Evolutionary conservation across 2,329 filamentous ascomycete genomes (phyloP), one percentile per base, ranked within the genome.

Genomic region (Microcera coccophila): DNA sequence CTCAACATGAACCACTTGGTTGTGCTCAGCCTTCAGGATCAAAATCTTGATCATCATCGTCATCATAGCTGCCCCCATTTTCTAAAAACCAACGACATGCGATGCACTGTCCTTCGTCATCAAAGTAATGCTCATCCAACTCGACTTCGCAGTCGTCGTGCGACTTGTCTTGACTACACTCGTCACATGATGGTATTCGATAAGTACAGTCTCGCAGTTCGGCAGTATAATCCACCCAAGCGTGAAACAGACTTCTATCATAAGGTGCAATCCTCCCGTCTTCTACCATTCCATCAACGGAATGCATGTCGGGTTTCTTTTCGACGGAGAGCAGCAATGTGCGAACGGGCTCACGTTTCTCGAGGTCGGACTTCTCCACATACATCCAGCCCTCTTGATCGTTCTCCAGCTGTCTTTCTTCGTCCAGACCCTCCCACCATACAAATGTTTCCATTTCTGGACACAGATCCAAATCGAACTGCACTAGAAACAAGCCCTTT

Each of bases 81-180:
- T 44, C 44, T 0, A 8, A 19, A 4, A 4, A 17, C 12, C 46
- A 44, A 17, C 48, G 37, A 26, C 50, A 53, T 20, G 50, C 48
- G 2, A 53, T 12, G 7, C 50, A 53, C 14, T 47, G 39, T 1
- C 39, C 50, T 9, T 52, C 48, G 7, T 49, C 48, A 8, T 52
- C 44, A 16, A 45, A 44, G 15, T 40, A 52, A 22, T 52, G 50
- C 12, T 52, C 50, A 12, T 39, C 8, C 31, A 42, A 31, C 9
- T 53, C 45, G 5, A n/a, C 12, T 7, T 38, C 45, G 19, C 48
- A 53, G 8, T 3, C 8, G 1, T 39, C 32, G 17, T 51, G 50
- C 2, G 41, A 36, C 7, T 26, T 26, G 22, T 26, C 17, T 11
- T 33, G n/a, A 5, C 10, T 2, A 12, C 50, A 53, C 1, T 11